These are phyloP conservation scores for Ascoidea asiatica DNA, from an alignment of 805 yeast species.

Conservation along the genomic window DNA sequence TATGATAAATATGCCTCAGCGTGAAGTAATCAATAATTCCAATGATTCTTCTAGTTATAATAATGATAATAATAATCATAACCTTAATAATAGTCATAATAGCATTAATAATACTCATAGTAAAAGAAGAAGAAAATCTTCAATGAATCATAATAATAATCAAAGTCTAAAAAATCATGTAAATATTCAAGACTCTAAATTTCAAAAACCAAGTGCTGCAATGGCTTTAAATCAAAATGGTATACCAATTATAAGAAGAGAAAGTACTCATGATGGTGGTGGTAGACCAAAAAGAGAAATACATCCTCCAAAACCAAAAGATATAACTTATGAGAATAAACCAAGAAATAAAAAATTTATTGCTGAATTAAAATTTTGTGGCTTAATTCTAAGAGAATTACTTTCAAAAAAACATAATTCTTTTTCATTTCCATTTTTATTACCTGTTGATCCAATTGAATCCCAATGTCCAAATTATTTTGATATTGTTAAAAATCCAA, in stretches of 20 bases:
- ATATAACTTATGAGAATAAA: conserved; percentile 78
- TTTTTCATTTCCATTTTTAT: conserved; percentile 79
- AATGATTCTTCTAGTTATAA: conserved; percentile 9
- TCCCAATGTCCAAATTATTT: conserved; percentile 83
- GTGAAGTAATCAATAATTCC: conserved; percentile 17
- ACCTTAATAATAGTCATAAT: too few species aligned
- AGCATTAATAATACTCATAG: not conserved
- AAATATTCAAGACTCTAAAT: not conserved
- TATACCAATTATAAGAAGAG: conserved; percentile 58
- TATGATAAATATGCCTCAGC: conserved; percentile 79
- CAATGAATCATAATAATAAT: too few species aligned
- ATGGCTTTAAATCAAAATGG: conserved; percentile 27
- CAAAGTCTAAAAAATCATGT: too few species aligned
- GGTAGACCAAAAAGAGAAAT: conserved; percentile 92
- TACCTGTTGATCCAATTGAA: conserved; percentile 93
- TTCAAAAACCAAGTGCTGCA: not conserved
- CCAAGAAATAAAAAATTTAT: conserved; percentile 89
- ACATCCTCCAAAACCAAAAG: conserved; percentile 93
- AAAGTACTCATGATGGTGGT: conserved; percentile 41
- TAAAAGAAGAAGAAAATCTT: not conserved
- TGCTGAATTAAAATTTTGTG: conserved; percentile 79
- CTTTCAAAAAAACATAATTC: conserved; percentile 71
- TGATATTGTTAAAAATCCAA: conserved; percentile 80
- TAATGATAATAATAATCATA: not conserved
- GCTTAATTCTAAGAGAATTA: conserved; percentile 70